These are phyloP conservation scores for Rhodofomes roseus DNA, from an alignment of 1,284 basidiomycete species.

Conservation along the genomic window DNA sequence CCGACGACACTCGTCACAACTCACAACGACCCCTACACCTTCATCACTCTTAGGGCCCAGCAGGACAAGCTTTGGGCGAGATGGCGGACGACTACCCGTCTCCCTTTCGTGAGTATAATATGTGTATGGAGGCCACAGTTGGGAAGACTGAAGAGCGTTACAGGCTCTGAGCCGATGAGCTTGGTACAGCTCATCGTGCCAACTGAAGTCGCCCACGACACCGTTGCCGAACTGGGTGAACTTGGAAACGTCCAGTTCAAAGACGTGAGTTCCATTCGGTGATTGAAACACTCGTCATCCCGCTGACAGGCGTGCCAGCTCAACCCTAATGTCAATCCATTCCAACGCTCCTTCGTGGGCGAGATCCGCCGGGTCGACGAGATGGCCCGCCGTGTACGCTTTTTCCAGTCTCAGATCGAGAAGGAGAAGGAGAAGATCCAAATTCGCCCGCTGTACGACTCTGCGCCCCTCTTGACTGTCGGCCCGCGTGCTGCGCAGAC, in stretches of 20 bases:
- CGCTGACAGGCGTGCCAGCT: conserved; percentile 49
- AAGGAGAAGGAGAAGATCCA: conserved; percentile 82
- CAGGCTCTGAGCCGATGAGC: conserved; percentile 96
- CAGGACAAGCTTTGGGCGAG: background rate
- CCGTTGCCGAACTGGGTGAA: conserved; percentile 93
- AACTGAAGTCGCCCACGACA: conserved; percentile 95
- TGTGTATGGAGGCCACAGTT: background rate
- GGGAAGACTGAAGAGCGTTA: conserved; percentile 13
- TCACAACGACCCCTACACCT: background rate
- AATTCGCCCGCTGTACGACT: conserved; percentile 79
- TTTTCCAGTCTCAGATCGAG: conserved; percentile 86
- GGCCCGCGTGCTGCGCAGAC: conserved; percentile 91
- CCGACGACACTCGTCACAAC: background rate
- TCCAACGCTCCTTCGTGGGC: conserved; percentile 97
- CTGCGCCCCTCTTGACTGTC: conserved; percentile 78
- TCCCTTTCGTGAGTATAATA: conserved; percentile 69
- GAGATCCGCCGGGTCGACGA: conserved; percentile 95
- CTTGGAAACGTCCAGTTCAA: conserved; percentile 97
- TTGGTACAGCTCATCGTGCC: conserved; percentile 98
- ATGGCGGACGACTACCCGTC: conserved; percentile 81
- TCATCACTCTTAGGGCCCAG: background rate
- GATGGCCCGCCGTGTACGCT: conserved; percentile 91
- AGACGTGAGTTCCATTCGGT: conserved; percentile 62
- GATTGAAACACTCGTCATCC: conserved; percentile 3
- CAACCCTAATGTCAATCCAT: conserved; percentile 93